Base-by-base conservation (phyloP, 2,329 filamentous ascomycete species). In the Sporothrix luriei region DNA sequence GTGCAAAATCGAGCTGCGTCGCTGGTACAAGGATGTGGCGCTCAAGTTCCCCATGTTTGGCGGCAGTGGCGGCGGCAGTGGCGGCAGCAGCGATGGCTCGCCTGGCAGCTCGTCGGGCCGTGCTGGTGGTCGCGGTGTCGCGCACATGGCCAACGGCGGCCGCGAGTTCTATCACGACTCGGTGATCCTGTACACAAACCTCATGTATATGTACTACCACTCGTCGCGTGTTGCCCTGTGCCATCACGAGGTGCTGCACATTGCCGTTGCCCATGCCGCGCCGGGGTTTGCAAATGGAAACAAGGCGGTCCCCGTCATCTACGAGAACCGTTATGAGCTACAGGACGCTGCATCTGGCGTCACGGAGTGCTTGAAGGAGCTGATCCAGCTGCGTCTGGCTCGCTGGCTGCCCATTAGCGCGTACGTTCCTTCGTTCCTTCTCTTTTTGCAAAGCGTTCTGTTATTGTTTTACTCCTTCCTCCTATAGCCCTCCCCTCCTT, bases 241-340 rank as follows among this genome's bases (percentile, higher is more conserved):
- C 57, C 72, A 73, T 26, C 71, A 73, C 59, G 72, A 73, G 59
- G 68, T 72, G 26, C 70, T 73, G 10, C 72, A 83, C 21, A 75
- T 82, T 3, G 81, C 80, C n/a, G 78, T 81, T 26, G 76, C 78
- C 4, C 78, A 78, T 71, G 77, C 79, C 52, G 74, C 77, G 26
- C 73, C 76, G 66, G 71, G 74, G 29, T 73, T 77, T 9, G 51
- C 49, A 24, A 51, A 46, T 43, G 57, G 46, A 48, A 43, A 29
- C 59, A 67, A 64, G 48, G 38, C 66, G 11, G 24, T 67, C 9
- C 62, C 70, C 1, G 48, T 49, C 14, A 51, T 73, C 66, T 71
- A 69, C 29, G 71, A 73, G 62, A 73, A 70, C 62, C 68, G 72
- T 43, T 64, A 57, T 48, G 72, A 73, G 48, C 70, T 73, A 54